Base-by-base conservation (phyloP, 2,329 filamentous ascomycete genomes). In the Epichloe hybrida region DNA sequence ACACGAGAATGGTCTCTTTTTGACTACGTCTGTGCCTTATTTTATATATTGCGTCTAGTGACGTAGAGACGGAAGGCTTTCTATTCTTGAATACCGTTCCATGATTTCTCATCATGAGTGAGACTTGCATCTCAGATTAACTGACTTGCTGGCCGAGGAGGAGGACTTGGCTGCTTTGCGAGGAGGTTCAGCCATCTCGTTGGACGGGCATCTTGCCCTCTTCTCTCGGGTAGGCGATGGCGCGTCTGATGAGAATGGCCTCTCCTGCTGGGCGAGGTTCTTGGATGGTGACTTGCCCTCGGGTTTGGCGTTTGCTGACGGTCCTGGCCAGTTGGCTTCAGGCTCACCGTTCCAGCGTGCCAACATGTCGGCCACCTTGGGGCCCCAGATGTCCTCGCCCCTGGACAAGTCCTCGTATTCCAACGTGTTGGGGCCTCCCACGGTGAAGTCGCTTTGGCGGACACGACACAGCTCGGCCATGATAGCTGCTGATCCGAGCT, bases 381-480 rank as follows among this genome's bases (percentile, higher is more conserved):
- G 86, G 0, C 79, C 87, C 90, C 91, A 97, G 8, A 86, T 79
- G 0, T 81, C 76, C 65, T 95, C 88, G 1, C 86, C 88, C 83
- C 83, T 78, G 51, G 75, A 75, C 4, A 96, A 69, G 55, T 95
- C 88, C 11, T 79, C 72, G 62, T 86, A 95, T 58, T 93, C 85
- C 20, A 96, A 66, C 49, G 88, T 84, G 61, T 87, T 90, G 4
- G 72, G 68, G 36, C 78, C 74, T 1, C 79, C 81, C 0, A 95
- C 70, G 51, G 78, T 76, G 61, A 94, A 97, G 54, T 88, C 80
- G 17, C 81, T 86, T 68, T 98, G 93, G 49, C 86, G 80, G 3
- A 81, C 85, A 50, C 93, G 83, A 51, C 85, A 77, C 20, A 98
- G 78, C 58, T 86, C 82, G 21, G 86, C 81, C 91, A 98, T 97